phyloP scores from a whole-genome alignment of 164 flowering plant genomes.

The Echeveria elegans region DNA sequence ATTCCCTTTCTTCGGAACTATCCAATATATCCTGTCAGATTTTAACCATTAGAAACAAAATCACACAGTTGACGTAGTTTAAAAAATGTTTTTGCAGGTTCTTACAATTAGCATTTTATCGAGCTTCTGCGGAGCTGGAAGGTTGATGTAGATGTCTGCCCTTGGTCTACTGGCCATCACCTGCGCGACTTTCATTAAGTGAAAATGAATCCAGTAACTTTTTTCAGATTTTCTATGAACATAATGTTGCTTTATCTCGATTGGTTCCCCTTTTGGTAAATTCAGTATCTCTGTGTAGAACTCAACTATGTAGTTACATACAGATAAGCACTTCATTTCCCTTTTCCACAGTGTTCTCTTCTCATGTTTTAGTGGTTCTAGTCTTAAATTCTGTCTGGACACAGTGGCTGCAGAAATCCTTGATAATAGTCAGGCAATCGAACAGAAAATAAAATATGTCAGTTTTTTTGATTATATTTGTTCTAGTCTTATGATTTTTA shows the following conservation, averaged over 20 bases:
- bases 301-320: conserved; percentile 88
- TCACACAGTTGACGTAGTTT: not conserved
- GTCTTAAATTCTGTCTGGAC: conserved; percentile 64
- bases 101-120: conserved; percentile 87
- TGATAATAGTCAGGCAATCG: not conserved
- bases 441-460: too few relatives aligned
- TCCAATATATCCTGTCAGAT: conserved; percentile 61
- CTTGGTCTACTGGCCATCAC: conserved; percentile 77
- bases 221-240: not conserved
- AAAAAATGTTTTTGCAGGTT: not conserved
- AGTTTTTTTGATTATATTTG: too few relatives aligned
- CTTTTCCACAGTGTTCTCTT: conserved; percentile 82
- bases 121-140: conserved; percentile 83
- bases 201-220: not conserved
- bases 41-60: not conserved
- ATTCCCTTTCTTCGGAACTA: conserved; percentile 53
- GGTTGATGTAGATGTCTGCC: conserved; percentile 70
- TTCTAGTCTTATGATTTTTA: too few relatives aligned
- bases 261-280: conserved; percentile 36
- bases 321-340: conserved; percentile 88
- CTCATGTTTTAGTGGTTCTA: conserved; percentile 69
- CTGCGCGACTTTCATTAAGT: conserved; percentile 24
- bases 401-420: conserved; percentile 54
- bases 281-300: conserved; percentile 39
- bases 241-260: conserved; percentile 42